Base-by-base conservation (phyloP, 495 filamentous ascomycete species). In the Penicillium atrosanguineum region DNA sequence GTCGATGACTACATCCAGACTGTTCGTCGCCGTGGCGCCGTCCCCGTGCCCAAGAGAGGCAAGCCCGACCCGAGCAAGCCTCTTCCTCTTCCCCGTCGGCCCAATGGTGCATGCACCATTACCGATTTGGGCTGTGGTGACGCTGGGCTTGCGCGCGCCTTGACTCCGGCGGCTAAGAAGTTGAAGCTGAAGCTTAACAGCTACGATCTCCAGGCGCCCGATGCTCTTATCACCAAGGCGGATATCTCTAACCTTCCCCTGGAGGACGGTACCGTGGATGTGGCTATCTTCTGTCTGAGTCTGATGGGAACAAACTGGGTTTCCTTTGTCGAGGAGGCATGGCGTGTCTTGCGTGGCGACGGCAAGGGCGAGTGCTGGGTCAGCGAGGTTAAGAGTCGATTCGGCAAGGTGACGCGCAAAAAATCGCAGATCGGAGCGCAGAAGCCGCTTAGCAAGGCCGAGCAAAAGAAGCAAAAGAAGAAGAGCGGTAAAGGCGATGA, bases 291-390 rank as follows among this genome's bases (percentile, higher is more conserved):
- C 75, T 98, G 94, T 71, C 78, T 98, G 20, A 93, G 93, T 50
- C 80, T 98, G 38, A 98, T 98, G 94, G 94, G 95, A 59, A 97
- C 94, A 15, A 98, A 98, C 72, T 98, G 94, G 90, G 78, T 95
- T 19, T 85, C 88, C 53, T 97, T 97, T 63, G 80, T 97, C 52
- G 92, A 96, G 62, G 94, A 98, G 71, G 91, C 92, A n/a, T 92
- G 87, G 70, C 82, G 94, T 18, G 76, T 97, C 11, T 75, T 97
- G 56, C 83, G 89, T 49, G 50, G 72, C 18, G 78, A 80, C 40
- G 94, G 92, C 82, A 89, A 88, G 62, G 94, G 94, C 49, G 94
- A 98, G 74, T 81, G 94, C 43, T 98, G 94, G 94, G 81, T 98
- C 47, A 89, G 90, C 41, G 94, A 98, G 74, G 96, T 97, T 65